Conservation (phyloP, 2,329 filamentous ascomycete species). For the Neoscytalidium dimidiatum region DNA sequence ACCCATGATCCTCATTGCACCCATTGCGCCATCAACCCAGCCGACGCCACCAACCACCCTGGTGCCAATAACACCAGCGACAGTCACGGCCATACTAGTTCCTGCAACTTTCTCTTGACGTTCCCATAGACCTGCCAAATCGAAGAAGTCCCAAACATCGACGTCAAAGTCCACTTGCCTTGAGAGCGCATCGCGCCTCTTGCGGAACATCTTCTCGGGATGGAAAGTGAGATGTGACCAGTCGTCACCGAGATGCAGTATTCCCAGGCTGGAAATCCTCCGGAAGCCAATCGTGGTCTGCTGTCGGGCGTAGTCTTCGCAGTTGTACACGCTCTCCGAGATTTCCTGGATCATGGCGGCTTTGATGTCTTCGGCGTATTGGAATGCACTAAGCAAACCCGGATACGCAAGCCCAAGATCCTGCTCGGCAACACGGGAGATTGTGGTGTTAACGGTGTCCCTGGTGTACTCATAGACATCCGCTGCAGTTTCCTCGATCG, state of each 20-base stretch:
- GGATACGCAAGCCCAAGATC: slow-evolving; percentile 85
- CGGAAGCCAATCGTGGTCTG: slow-evolving; percentile 81
- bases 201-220: slow-evolving; percentile 90
- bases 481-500: slow-evolving; percentile 81
- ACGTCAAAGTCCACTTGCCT: slow-evolving; percentile 85
- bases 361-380: slow-evolving; percentile 92
- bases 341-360: slow-evolving; percentile 89
- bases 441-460: slow-evolving; percentile 71
- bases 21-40: slow-evolving; percentile 86
- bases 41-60: slow-evolving; percentile 79
- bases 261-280: slow-evolving; percentile 82
- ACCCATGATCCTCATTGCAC: slow-evolving; percentile 77
- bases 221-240: slow-evolving; percentile 79
- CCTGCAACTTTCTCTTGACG: slow-evolving; percentile 93
- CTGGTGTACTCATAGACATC: slow-evolving; percentile 86
- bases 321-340: slow-evolving; percentile 72
- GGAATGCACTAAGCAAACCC: slow-evolving; percentile 80
- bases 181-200: slow-evolving; percentile 76
- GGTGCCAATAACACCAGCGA: slow-evolving; percentile 81
- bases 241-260: slow-evolving; percentile 84
- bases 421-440: slow-evolving; percentile 72
- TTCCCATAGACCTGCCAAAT: slow-evolving; percentile 79
- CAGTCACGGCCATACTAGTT: slow-evolving; percentile 90
- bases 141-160: slow-evolving; percentile 91
- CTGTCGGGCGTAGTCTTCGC: slow-evolving; percentile 81